Evolutionary conservation across 2,329 filamentous ascomycete genomes (phyloP).

Genomic region (Fusarium transvaalense): DNA sequence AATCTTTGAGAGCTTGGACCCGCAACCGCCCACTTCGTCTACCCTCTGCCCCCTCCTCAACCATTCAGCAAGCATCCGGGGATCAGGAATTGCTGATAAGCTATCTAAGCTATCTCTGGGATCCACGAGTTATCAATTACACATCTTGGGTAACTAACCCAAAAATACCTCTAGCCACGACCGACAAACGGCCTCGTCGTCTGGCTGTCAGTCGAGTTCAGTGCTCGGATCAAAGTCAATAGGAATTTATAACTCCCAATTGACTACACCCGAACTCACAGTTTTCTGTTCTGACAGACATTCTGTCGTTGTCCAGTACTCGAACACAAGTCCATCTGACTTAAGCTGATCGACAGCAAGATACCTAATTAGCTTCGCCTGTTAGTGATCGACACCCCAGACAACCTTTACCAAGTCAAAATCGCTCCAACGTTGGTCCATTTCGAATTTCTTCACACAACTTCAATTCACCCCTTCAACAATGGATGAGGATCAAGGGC

Average conservation of each 20-base stretch:
- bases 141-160: conserved; percentile 37
- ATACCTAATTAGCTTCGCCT: conserved; percentile 18
- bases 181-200: conserved; percentile 35
- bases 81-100: conserved; percentile 45
- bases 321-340: neutral
- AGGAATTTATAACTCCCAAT: conserved; percentile 27
- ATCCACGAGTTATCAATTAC: conserved; percentile 39
- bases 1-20: conserved; percentile 28
- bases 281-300: neutral
- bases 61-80: conserved; percentile 36
- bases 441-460: conserved; percentile 18
- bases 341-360: conserved; percentile 14
- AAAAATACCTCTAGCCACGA: conserved; percentile 34
- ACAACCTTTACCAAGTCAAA: conserved; percentile 10
- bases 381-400: conserved; percentile 15
- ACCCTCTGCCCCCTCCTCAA: conserved; percentile 16
- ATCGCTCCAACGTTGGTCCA: conserved; percentile 1
- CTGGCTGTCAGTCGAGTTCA: conserved; percentile 20
- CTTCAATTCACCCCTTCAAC: conserved; percentile 17
- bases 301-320: neutral
- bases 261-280: conserved; percentile 12
- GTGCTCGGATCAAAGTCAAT: conserved; percentile 16
- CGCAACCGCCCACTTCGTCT: conserved; percentile 39
- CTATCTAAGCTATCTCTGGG: conserved; percentile 49
- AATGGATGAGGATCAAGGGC: conserved; percentile 70